Evolutionary conservation across 441 rosid genomes (phyloP).

Genomic region (Adansonia madagascariensis): DNA sequence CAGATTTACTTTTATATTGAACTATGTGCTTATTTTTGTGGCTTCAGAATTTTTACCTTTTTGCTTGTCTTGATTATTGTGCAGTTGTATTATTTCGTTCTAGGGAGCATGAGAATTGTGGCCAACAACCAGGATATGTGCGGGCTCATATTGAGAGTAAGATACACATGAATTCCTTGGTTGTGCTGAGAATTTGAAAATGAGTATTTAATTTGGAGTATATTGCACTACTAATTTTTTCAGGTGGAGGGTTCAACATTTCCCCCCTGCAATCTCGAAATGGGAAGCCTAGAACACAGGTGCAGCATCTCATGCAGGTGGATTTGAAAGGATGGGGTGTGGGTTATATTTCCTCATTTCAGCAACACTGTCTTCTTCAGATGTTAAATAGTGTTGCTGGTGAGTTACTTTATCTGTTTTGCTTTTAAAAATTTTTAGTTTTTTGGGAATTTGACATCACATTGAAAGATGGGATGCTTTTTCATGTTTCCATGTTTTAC

Average conservation of each 20-base stretch:
- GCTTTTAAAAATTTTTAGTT: conserved; percentile 17
- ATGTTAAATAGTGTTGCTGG: conserved; percentile 98
- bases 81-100: conserved; percentile 98
- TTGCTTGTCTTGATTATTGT: conserved; percentile 36
- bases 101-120: conserved; percentile 94
- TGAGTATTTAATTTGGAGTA: conserved; percentile 10
- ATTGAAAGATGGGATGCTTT: not conserved
- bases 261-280: conserved; percentile 83
- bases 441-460: conserved; percentile 17
- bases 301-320: conserved; percentile 96
- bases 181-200: conserved; percentile 16
- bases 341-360: conserved; percentile 91
- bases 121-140: conserved; percentile 93
- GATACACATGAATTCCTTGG: conserved; percentile 24
- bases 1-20: conserved; percentile 24
- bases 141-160: conserved; percentile 98
- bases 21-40: conserved; percentile 25
- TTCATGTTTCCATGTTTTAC: conserved; percentile 3
- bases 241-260: conserved; percentile 98
- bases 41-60: conserved; percentile 23
- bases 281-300: conserved; percentile 90
- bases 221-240: conserved; percentile 32
- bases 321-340: conserved; percentile 99
- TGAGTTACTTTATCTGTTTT: conserved; percentile 41
- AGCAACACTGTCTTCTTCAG: conserved; percentile 98